Conservation (phyloP, 352 stramenopile species). For the Ochromonadaceae sp. region DNA sequence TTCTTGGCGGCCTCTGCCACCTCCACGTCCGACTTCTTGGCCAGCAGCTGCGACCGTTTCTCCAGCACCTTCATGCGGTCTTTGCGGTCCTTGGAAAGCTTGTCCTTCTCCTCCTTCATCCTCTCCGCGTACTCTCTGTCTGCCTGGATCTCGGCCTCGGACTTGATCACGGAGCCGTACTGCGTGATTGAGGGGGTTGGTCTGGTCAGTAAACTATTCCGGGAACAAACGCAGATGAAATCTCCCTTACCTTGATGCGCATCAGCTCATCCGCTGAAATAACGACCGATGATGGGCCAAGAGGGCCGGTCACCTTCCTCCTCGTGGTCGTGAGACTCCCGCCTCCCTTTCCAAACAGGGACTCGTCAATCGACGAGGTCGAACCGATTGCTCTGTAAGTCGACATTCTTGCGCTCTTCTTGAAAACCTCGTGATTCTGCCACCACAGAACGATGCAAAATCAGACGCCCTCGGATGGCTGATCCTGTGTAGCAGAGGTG, state of each 20-base stretch:
- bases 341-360: no score
- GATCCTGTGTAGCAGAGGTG: no score
- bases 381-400: no score
- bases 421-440: no score
- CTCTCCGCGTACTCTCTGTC: conserved; percentile 9
- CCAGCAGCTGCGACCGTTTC: conserved; percentile 32
- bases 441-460: no score
- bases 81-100: conserved; percentile 24
- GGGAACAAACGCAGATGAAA: neutral
- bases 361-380: no score
- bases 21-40: conserved; percentile 37
- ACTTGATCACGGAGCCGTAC: conserved; percentile 10
- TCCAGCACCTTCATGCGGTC: conserved; percentile 30
- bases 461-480: no score
- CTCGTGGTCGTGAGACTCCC: no score
- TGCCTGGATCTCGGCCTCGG: conserved; percentile 13
- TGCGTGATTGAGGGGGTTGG: neutral
- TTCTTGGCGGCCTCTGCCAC: conserved; percentile 28
- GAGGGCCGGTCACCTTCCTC: neutral
- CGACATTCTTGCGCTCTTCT: no score
- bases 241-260: conserved; percentile 1
- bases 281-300: neutral
- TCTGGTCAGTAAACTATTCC: neutral
- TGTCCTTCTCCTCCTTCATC: conserved; percentile 22
- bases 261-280: neutral